These are phyloP conservation scores for Silene conica DNA, from an alignment of 148 eudicot genomes.

Conservation along the genomic window DNA sequence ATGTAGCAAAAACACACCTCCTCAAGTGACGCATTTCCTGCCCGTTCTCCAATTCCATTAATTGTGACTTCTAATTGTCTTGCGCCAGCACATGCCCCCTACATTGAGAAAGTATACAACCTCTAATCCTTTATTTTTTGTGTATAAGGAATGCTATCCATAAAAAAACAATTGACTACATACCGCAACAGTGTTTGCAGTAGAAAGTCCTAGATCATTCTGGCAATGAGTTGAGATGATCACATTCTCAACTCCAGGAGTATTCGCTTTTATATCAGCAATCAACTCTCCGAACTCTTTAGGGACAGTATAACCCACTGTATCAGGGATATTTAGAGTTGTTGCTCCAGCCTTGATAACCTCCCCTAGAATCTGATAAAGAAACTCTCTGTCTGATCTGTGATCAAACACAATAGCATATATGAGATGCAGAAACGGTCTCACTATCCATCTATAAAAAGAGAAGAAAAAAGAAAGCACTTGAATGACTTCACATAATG, in stretches of 20 bases:
- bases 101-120: constrained; percentile 29
- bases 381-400: constrained; percentile 90
- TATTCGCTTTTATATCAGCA: constrained; percentile 85
- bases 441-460: neutral
- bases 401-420: constrained; percentile 1
- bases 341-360: constrained; percentile 95
- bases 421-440: neutral
- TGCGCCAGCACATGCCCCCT: constrained; percentile 98
- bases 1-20: constrained; percentile 51
- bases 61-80: constrained; percentile 89
- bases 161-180: constrained; percentile 15
- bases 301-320: constrained; percentile 75
- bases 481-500: neutral
- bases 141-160: neutral
- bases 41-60: constrained; percentile 97
- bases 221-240: constrained; percentile 93
- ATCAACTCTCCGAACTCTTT: constrained; percentile 80
- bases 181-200: constrained; percentile 86
- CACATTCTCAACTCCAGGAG: constrained; percentile 86
- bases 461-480: neutral
- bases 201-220: constrained; percentile 95
- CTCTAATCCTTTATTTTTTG: neutral
- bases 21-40: constrained; percentile 94
- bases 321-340: constrained; percentile 87
- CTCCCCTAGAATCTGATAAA: constrained; percentile 79